These are phyloP conservation scores for Citeromyces nyonsensis DNA, from an alignment of 805 yeast genomes.

Conservation along the genomic window DNA sequence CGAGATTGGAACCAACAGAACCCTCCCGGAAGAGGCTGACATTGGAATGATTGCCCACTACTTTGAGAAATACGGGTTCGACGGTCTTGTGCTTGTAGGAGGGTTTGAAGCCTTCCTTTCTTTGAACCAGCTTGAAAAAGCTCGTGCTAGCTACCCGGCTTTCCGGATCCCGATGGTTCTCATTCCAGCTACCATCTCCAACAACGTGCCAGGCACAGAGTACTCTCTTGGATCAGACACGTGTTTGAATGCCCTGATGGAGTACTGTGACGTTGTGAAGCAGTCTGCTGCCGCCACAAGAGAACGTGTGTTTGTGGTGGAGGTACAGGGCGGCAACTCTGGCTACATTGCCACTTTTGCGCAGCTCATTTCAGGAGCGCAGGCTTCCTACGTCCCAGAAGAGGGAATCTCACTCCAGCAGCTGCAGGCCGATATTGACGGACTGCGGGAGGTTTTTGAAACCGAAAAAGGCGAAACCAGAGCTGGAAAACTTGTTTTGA, in stretches of 20 bases:
- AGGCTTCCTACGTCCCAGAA: conserved; percentile 67
- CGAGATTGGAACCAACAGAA: conserved; percentile 69
- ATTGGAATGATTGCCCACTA: conserved; percentile 59
- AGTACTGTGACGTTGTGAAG: conserved; percentile 66
- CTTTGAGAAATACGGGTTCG: conserved; percentile 50
- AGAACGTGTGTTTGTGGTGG: conserved; percentile 68
- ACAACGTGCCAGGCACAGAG: conserved; percentile 74
- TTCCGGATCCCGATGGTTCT: conserved; percentile 68
- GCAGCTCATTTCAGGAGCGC: conserved; percentile 58
- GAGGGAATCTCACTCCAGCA: conserved; percentile 33
- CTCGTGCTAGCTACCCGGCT: conserved; percentile 47
- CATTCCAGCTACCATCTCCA: conserved; percentile 69
- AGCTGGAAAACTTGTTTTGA: conserved; percentile 55
- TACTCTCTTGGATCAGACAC: conserved; percentile 68
- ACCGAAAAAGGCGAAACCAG: conserved; percentile 47
- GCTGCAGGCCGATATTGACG: conserved; percentile 36
- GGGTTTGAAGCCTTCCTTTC: conserved; percentile 76
- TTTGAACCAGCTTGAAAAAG: conserved; percentile 46
- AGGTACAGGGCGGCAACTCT: conserved; percentile 76
- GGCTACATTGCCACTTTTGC: conserved; percentile 64
- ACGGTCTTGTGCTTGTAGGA: conserved; percentile 64
- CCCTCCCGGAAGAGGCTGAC: conserved; percentile 60
- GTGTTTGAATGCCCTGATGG: conserved; percentile 53
- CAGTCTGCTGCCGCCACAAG: conserved; percentile 70
- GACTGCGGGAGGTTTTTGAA: conserved; percentile 43